Evolutionary conservation across 1,284 basidiomycete genomes (phyloP), one percentile per base, ranked within the genome.

Genomic region (Boletus hoseneyae): DNA sequence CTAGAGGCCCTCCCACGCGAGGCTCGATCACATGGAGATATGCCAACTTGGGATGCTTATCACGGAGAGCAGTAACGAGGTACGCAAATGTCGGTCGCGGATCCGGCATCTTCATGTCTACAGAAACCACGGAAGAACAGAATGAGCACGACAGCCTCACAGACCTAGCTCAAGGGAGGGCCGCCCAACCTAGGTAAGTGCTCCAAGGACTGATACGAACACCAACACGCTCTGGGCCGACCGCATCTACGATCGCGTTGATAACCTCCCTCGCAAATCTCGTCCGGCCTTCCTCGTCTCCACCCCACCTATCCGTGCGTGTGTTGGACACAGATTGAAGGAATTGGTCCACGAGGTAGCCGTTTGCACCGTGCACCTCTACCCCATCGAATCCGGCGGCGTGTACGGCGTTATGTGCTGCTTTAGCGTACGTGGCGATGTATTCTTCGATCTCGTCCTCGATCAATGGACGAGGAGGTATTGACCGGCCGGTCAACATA

Each of bases 41-140:
- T 21, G 3, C 21, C 4, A 23, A 38, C 51, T 71, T 69, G 0
- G 58, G 50, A 18, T 54, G 48, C 6, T 64, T 57, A 39, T 69
- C 47, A 46, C 64, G 65, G 15, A 79, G 57, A 18, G 69, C 57
- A 2, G 59, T 55, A 0, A 70, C 65, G 5, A 78, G 53, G 44
- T 75, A 67, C 5, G 63, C 52, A 63, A 73, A 79, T 0, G 69
- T 72, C 0, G 75, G 74, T 36, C 71, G 58, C 0, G 78, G 83
- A 45, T 48, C 41, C 23, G 23, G 6, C 23, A 25, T 25, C 6
- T 25, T 25, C 23, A 25, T 25, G 23, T 25, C 23, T 25, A 23
- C 21, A 23, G 21, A 23, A 23, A 23, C 21, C 21, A 23, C 21
- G 23, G 23, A 7, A 25, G 7, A 25, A 25, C 23, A 25, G 6